Evolutionary conservation across 2,329 filamentous ascomycete genomes (phyloP), one percentile per base, ranked within the genome.

Genomic region (Dactylellina parvicollis): DNA sequence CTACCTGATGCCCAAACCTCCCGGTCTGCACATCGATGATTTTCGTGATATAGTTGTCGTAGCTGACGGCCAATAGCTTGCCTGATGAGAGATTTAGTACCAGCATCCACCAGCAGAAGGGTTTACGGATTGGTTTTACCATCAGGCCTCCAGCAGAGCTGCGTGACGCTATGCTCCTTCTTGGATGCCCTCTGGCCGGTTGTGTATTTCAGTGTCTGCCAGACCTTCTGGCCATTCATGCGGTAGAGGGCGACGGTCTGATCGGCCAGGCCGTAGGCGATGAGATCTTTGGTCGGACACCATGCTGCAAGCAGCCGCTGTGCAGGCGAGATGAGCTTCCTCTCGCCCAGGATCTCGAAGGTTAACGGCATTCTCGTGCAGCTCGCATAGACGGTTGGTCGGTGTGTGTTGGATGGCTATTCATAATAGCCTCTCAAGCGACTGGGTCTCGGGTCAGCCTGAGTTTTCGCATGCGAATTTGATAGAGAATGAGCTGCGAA

Each of bases 161-260:
- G 38, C n/a, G 40, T 77, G 24, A 74, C 57, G 32, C 62, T 77
- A 22, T 76, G 76, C 38, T 75, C 76, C 52, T 76, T 76, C 49
- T 77, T 76, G 7, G 76, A 64, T n/a, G 75, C 59, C 12, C 75
- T 69, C 42, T 36, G 47, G 8, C 70, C 70, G 2, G 70, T 69
- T 4, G 60, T 66, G 40, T 67, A 69, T 32, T 74, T 74, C 26
- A 47, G 70, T 4, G 64, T 74, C 56, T 67, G 61, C 77, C 77
- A 78, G 16, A 78, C 77, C 30, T 76, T 76, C 62, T 78, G 77
- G 3, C 77, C 77, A 40, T 78, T 78, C 75, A 78, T 78, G 12
- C 77, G 75, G 46, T 78, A 78, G 32, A 78, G 61, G 2, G 75
- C 67, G 20, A 78, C 76, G 50, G 74, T 78, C 26, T 78, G 75